Base-by-base conservation (phyloP, 1,284 basidiomycete genomes). In the Tilletia indica region DNA sequence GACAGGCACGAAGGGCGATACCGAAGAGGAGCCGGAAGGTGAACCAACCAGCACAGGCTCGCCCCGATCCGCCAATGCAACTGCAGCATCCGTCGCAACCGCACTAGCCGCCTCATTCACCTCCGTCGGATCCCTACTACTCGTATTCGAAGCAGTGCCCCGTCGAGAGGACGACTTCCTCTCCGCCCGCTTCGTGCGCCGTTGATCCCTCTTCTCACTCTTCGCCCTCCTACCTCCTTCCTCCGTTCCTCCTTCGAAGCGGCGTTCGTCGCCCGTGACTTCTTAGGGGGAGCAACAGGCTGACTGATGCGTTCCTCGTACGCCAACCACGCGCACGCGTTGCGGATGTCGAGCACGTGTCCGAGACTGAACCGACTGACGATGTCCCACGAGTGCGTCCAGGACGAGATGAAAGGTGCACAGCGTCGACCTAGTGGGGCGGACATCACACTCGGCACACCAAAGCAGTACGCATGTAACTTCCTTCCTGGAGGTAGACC, bases 341-440 rank as follows among this genome's bases (percentile, higher is more conserved):
- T 90, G 67, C 89, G 89, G 49, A 93, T 88, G 80, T 93, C 92
- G 25, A 90, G 88, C 25, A 93, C 88, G 66, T 91, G 89, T 2
- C 92, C 92, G 4, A 93, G 86, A 1, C 91, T 92, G 2, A 94
- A 86, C 19, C 92, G 88, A 1, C 91, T 89, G 11, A 94, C 91
- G 68, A 93, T 87, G 76, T 94, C 93, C 81, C 92, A 90, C 4
- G 91, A 92, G 83, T 92, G 91, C 1, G 92, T 89, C 76, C 92
- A 91, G 3, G 91, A 92, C 2, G 89, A 89, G 71, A 94, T 89
- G 71, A 93, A 86, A 56, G 87, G 86, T 39, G 86, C 85, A 2
- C 89, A 87, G 19, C 90, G 86, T 48, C 86, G 87, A 70, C 88
- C 87, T 6, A 92, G 86, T 25, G 86, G 85, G 0, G 88, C 85